Evolutionary conservation across 371 early-diverging fungal species (phyloP).

Genomic region (Mortierella polycephala): DNA sequence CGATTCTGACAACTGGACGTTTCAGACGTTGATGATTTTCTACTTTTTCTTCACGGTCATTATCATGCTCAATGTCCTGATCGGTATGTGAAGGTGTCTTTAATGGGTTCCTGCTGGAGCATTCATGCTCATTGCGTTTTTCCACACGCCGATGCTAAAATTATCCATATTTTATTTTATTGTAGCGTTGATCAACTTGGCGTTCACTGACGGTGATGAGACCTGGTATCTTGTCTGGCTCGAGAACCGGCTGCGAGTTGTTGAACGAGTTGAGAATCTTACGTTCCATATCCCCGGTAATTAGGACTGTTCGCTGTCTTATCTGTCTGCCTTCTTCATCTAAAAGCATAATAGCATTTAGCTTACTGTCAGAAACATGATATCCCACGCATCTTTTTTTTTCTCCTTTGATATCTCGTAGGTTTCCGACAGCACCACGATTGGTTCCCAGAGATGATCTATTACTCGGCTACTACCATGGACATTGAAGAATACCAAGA

Average conservation of each 20-base stretch:
- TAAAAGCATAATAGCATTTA: no score
- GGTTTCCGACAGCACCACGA: constrained; percentile 8
- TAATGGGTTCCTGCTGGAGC: no score
- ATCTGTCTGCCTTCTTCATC: no score
- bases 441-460: constrained; percentile 27
- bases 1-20: neutral
- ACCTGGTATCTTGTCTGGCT: constrained; percentile 14
- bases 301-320: no score
- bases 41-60: constrained; percentile 47
- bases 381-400: no score
- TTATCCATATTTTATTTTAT: neutral
- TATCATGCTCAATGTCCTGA: constrained; percentile 44
- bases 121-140: neutral
- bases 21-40: constrained; percentile 39
- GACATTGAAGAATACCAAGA: constrained; percentile 2
- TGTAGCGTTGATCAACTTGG: constrained; percentile 28
- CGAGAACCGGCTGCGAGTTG: constrained; percentile 8
- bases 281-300: constrained; percentile 9
- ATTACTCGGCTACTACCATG: constrained; percentile 11
- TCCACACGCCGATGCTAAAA: neutral
- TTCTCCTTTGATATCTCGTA: no score
- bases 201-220: constrained; percentile 16
- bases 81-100: constrained; percentile 15
- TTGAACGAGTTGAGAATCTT: constrained; percentile 20
- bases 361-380: no score